phyloP scores from a whole-genome alignment of 257 asterid genomes.

The Fraxinus cuspidata region DNA sequence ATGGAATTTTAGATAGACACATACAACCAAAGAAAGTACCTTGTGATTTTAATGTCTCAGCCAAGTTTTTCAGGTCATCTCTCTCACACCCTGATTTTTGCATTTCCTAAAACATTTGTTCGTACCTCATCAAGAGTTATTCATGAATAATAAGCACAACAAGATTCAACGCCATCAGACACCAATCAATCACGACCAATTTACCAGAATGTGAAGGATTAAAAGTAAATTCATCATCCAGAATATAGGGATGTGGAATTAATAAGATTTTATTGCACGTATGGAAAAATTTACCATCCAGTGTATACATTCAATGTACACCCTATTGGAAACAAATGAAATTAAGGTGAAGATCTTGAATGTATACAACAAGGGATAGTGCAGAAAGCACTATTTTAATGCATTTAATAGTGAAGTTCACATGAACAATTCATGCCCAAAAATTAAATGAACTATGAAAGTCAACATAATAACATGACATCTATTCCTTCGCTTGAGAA shows the following conservation, averaged over 20 bases:
- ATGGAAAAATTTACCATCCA: not conserved
- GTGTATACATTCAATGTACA: slow-evolving; percentile 8
- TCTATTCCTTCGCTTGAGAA: not conserved
- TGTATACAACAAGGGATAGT: not conserved
- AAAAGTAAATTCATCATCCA: slow-evolving; percentile 11
- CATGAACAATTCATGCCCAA: not conserved
- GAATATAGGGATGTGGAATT: not conserved
- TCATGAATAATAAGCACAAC: slow-evolving; percentile 1
- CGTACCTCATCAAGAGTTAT: slow-evolving; percentile 18
- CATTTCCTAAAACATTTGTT: slow-evolving; percentile 59
- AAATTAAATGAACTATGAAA: not conserved
- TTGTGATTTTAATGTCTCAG: slow-evolving; percentile 77
- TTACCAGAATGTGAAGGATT: slow-evolving; percentile 8
- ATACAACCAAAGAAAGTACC: slow-evolving; percentile 38
- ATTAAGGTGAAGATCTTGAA: not conserved
- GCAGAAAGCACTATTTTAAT: not conserved
- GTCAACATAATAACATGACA: not conserved
- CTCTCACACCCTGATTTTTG: slow-evolving; percentile 59
- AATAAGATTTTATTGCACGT: slow-evolving; percentile 14
- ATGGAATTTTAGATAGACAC: not conserved
- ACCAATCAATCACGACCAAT: not conserved
- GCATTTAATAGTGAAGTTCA: not conserved
- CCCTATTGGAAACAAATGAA: not conserved
- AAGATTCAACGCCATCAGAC: not conserved
- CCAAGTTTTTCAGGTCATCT: slow-evolving; percentile 53